Evolutionary conservation across 208 protist species (phyloP).

Genomic region (Kentomonas sorsogonicus): DNA sequence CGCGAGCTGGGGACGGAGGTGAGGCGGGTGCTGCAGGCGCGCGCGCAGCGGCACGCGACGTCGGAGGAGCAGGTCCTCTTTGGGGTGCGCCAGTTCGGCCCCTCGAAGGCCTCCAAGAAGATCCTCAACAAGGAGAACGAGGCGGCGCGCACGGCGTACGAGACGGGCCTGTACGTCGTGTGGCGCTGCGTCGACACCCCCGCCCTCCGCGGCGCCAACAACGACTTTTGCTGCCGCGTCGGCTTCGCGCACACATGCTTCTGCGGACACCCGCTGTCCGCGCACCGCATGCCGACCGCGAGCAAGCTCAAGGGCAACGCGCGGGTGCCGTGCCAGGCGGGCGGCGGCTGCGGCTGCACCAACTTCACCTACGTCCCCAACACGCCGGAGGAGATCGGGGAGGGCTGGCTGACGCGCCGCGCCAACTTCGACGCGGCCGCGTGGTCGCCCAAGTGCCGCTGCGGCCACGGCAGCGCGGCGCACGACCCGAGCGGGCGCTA

Average conservation of each 20-base stretch:
- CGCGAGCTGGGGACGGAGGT: constrained; percentile 42
- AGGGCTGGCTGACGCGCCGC: constrained; percentile 70
- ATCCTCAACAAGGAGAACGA: constrained; percentile 74
- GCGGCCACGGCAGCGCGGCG: constrained; percentile 50
- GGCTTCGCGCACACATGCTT: constrained; percentile 71
- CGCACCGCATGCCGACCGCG: constrained; percentile 31
- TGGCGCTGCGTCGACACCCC: constrained; percentile 55
- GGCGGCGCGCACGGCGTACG: constrained; percentile 53
- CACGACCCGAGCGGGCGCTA: constrained; percentile 32
- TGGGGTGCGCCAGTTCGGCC: constrained; percentile 66
- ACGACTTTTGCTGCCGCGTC: constrained; percentile 80
- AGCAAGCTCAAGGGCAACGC: too few relatives aligned
- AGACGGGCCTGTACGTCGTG: constrained; percentile 72
- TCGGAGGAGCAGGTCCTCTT: constrained; percentile 57
- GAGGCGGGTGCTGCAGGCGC: constrained; percentile 33
- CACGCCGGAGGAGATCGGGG: constrained; percentile 82
- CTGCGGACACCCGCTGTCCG: constrained; percentile 59
- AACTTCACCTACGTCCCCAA: constrained; percentile 81
- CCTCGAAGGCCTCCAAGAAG: constrained; percentile 52
- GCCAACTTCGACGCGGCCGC: constrained; percentile 43
- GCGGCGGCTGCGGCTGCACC: constrained; percentile 39
- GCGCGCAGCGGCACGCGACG: constrained; percentile 55
- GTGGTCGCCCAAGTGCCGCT: constrained; percentile 82
- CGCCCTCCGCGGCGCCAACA: constrained; percentile 33
- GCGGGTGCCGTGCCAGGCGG: not conserved